Base-by-base conservation (phyloP, 2,329 filamentous ascomycete species). In the Domatiomyces catenatus region DNA sequence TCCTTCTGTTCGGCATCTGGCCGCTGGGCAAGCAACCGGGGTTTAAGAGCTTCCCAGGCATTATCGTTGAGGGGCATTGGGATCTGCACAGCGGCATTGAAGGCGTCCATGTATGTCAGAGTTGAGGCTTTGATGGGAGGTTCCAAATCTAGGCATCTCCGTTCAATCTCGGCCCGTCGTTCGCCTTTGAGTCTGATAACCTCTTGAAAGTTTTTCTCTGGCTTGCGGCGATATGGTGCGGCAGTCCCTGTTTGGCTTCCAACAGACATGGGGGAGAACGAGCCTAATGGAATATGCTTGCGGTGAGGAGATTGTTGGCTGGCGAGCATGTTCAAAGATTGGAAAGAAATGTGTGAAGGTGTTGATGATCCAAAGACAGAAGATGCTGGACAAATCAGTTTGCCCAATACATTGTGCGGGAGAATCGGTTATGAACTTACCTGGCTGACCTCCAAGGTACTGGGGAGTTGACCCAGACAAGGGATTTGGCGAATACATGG, bases 61-160 rank as follows among this genome's bases (percentile, higher is more conserved):
- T 72, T 69, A 52, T 87, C 82, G 56, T 77, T 80, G 58, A 90
- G 69, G 18, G 81, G 80, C 20, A 76, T 73, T 8, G 77, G 76
- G 39, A 86, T 83, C 55, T 85, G 78, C 45, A 84, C 75, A 26
- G 85, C 81, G 39, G 82, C 83, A 61, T 83, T 78, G 63, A 87
- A 90, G 1, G 83, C 80, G 46, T 83, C 75, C 65, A 87, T 84
- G 60, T 83, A 80, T 50, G 75, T 74, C 51, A 89, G 70, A 43
- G 84, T 71, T 56, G 72, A 73, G 42, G 79, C 67, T 47, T 71
- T 67, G 51, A 90, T 69, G 1, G 84, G 81, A 22, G 84, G 84
- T 28, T 80, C 66, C 47, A 90, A 72, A 46, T 75, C 70, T 63
- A 76, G 67, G 60, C 82, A 85, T 24, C 83, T 77, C 48, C 75